Percentiles rank a stretch among this genome's conserved stretches.
These are phyloP conservation scores for Blastocystis sp. DNA, from an alignment of 352 stramenopile genomes.

Conservation along the genomic window DNA sequence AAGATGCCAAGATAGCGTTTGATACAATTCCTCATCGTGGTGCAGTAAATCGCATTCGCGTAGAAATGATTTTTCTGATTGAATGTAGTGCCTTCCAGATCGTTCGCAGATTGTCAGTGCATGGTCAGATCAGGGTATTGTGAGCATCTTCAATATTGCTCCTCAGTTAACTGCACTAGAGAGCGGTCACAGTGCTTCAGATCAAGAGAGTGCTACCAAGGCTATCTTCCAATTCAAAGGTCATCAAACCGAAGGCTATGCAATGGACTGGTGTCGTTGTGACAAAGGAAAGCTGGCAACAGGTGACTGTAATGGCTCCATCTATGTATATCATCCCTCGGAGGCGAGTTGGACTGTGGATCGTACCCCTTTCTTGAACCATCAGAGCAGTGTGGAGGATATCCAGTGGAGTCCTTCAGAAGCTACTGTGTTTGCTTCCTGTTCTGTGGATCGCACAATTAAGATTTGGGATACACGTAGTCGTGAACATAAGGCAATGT, in stretches of 20 bases:
- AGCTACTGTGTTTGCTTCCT: constrained; percentile 86
- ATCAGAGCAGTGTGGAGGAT: constrained; percentile 91
- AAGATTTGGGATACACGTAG: constrained; percentile 94
- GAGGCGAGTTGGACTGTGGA: constrained; percentile 78
- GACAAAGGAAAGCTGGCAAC: constrained; percentile 85
- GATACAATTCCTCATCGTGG: constrained; percentile 89
- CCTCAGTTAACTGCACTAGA: constrained; percentile 84
- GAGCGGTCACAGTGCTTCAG: constrained; percentile 64
- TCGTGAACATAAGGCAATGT: constrained; percentile 81
- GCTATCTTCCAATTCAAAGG: constrained; percentile 88
- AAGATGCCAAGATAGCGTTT: constrained; percentile 91
- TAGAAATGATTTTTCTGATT: not conserved
- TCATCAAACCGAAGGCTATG: constrained; percentile 92
- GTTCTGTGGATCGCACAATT: constrained; percentile 86
- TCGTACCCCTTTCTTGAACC: constrained; percentile 84
- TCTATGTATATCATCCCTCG: constrained; percentile 82
- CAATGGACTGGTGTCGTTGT: constrained; percentile 92
- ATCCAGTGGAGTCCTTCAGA: constrained; percentile 96
- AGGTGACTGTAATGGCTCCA: constrained; percentile 91
- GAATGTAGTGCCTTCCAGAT: constrained; percentile 53
- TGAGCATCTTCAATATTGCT: constrained; percentile 92
- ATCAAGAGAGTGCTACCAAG: not conserved
- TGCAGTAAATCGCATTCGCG: constrained; percentile 88
- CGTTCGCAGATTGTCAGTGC: constrained; percentile 89
- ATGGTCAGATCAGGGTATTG: constrained; percentile 89